phyloP scores from a whole-genome alignment of 106 monocot species.

The Chionographis japonica region DNA sequence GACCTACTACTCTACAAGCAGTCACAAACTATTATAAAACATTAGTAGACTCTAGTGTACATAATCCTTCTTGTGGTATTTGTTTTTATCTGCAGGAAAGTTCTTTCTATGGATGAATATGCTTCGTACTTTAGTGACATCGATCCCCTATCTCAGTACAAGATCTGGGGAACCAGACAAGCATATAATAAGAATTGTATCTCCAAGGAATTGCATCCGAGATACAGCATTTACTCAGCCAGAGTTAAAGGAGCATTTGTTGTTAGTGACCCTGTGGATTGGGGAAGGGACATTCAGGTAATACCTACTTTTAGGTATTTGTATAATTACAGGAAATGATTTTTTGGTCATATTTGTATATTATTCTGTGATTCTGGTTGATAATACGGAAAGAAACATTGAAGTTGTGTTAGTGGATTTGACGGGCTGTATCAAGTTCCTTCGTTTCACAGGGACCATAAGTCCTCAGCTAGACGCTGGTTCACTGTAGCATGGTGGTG shows the following conservation, averaged over 20 bases:
- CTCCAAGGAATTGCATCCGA: constrained; percentile 17
- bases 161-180: constrained; percentile 43
- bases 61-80: not conserved
- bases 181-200: constrained; percentile 6
- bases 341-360: too few species aligned
- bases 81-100: constrained; percentile 63
- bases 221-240: constrained; percentile 44
- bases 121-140: constrained; percentile 78
- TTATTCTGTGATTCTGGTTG: too few species aligned
- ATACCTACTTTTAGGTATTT: not conserved
- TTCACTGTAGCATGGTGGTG: too few species aligned
- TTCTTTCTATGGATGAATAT: constrained; percentile 95
- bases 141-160: constrained; percentile 77
- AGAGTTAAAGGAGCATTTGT: constrained; percentile 86
- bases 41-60: not conserved
- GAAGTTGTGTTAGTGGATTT: too few species aligned
- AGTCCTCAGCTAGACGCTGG: too few species aligned
- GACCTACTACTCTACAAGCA: too few species aligned
- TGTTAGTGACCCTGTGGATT: constrained; percentile 95
- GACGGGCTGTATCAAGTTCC: too few species aligned
- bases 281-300: constrained; percentile 99
- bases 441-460: too few species aligned
- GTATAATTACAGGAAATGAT: not conserved
- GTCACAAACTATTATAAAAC: too few species aligned
- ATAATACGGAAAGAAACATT: too few species aligned